Percentiles rank a stretch among this genome's conserved stretches.
These are phyloP conservation scores for Penicillium angulare DNA, from an alignment of 495 filamentous ascomycete species.

Conservation along the genomic window DNA sequence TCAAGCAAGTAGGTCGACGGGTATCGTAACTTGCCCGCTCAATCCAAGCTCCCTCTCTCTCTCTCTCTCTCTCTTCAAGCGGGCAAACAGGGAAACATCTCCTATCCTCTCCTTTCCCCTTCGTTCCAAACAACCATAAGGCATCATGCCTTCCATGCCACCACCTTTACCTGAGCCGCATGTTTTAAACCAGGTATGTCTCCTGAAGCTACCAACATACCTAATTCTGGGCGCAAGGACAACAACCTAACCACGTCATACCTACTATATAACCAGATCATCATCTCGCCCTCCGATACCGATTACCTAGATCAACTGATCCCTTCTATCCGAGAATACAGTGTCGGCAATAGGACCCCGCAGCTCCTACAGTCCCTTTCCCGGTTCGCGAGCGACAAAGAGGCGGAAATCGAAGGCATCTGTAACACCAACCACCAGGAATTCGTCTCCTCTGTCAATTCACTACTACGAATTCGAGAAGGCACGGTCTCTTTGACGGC, in stretches of 20 bases:
- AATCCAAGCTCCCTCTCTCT: no score
- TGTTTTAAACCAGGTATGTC: constrained; percentile 42
- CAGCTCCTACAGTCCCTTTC: constrained; percentile 75
- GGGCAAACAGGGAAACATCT: no score
- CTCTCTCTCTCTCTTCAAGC: no score
- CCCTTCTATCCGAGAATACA: constrained; percentile 86
- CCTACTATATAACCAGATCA: constrained; percentile 59
- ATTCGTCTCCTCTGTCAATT: constrained; percentile 89
- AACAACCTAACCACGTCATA: neutral
- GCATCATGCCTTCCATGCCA: no score
- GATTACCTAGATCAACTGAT: constrained; percentile 96
- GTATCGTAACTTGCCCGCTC: no score
- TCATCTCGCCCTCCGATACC: constrained; percentile 83
- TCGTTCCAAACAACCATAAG: no score
- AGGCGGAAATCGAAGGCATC: constrained; percentile 89
- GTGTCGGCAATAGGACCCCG: constrained; percentile 66
- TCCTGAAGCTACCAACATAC: no score
- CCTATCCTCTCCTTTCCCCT: no score
- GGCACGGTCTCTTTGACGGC: constrained; percentile 82
- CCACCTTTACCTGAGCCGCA: constrained; percentile 38
- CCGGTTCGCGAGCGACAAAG: constrained; percentile 79
- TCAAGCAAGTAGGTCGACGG: no score
- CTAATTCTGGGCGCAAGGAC: no score
- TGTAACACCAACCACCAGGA: constrained; percentile 96
- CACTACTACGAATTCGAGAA: constrained; percentile 84